Evolutionary conservation across 108 stramenopile genomes (phyloP).

Genomic region (Cyclotella kingstonii): DNA sequence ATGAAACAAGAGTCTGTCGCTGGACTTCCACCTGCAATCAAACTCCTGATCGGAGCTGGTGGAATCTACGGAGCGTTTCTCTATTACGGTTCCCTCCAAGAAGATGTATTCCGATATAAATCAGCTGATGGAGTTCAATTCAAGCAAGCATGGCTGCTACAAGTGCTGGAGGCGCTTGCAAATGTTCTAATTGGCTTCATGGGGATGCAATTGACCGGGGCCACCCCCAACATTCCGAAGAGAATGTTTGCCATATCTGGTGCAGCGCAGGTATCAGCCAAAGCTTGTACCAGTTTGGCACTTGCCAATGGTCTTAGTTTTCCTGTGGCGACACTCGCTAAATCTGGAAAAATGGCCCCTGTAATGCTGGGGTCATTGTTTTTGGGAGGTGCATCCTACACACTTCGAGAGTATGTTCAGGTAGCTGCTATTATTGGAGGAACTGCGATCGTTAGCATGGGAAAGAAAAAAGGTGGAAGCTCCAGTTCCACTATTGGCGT

Average conservation of each 20-base stretch:
- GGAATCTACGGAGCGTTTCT: constrained; percentile 96
- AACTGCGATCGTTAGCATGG: constrained; percentile 87
- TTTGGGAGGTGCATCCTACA: constrained; percentile 86
- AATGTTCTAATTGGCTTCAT: constrained; percentile 87
- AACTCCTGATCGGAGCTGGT: constrained; percentile 85
- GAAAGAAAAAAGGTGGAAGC: constrained; percentile 84
- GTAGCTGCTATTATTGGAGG: constrained; percentile 90
- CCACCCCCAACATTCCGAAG: constrained; percentile 79
- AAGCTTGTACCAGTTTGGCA: constrained; percentile 88
- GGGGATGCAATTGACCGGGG: constrained; percentile 81
- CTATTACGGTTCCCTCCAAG: constrained; percentile 94
- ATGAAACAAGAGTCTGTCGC: constrained; percentile 39
- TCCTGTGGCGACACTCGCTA: constrained; percentile 88
- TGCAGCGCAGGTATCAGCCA: constrained; percentile 86
- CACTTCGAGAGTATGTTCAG: constrained; percentile 81
- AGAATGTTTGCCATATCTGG: constrained; percentile 86
- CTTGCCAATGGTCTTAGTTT: constrained; percentile 85
- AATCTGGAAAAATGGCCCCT: constrained; percentile 93
- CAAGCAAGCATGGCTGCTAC: constrained; percentile 90
- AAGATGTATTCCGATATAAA: constrained; percentile 90
- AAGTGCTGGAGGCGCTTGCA: constrained; percentile 87
- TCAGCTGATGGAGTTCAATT: constrained; percentile 84
- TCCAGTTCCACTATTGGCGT: constrained; percentile 69
- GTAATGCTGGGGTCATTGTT: constrained; percentile 89
- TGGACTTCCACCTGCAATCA: constrained; percentile 65